Conservation (phyloP, 2,329 filamentous ascomycete species). For the Amauroascus niger region DNA sequence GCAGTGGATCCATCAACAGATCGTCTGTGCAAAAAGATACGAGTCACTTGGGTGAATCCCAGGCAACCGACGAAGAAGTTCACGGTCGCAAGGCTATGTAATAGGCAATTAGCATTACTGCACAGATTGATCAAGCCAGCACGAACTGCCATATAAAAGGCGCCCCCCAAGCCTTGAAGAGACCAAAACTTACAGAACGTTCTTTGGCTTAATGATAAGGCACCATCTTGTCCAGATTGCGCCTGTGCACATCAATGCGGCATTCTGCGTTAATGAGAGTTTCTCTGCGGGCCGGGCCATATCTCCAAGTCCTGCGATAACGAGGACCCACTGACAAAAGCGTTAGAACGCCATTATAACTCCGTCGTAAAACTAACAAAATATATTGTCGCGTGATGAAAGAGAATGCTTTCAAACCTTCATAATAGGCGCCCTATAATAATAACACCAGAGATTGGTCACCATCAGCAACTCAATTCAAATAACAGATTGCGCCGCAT, state of each 20-base stretch:
- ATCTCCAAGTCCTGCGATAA: conserved; percentile 85
- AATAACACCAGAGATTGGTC: not conserved
- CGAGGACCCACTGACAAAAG: conserved; percentile 69
- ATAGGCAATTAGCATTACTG: not conserved
- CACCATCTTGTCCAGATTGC: conserved; percentile 99
- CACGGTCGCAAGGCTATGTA: conserved; percentile 70
- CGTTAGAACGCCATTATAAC: conserved; percentile 7
- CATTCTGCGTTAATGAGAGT: conserved; percentile 87
- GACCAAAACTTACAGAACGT: conserved; percentile 72
- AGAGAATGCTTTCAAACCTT: conserved; percentile 44
- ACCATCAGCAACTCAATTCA: not conserved
- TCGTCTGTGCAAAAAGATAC: conserved; percentile 54
- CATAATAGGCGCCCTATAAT: conserved; percentile 78
- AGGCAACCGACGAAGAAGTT: conserved; percentile 96
- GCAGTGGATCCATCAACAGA: conserved; percentile 45
- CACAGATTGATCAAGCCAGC: not conserved
- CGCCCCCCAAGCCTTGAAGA: no score
- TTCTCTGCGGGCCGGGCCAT: conserved; percentile 83
- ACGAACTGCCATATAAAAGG: no score
- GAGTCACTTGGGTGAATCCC: conserved; percentile 67
- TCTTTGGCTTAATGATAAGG: conserved; percentile 88
- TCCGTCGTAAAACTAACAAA: not conserved
- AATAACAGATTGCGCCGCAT: not conserved
- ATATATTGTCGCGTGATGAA: not conserved
- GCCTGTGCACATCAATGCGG: conserved; percentile 79